A percentile compares a stretch with the other conserved stretches of the same genome.
Conservation (phyloP, 2,329 filamentous ascomycete genomes). For the Coniochaeta sp. region DNA sequence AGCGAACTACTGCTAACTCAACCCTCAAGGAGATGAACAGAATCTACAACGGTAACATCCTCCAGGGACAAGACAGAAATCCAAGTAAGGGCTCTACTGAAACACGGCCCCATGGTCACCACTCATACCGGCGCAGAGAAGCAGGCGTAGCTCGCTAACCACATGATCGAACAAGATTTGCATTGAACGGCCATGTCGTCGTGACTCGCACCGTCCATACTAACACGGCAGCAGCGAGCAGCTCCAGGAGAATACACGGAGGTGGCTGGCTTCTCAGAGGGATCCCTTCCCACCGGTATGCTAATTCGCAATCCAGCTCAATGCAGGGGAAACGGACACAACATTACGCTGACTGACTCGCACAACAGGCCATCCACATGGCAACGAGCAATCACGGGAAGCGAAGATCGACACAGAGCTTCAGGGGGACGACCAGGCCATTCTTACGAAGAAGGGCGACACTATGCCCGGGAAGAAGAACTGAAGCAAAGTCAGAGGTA, state of each 20-base stretch:
- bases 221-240: not conserved
- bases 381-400: constrained; percentile 65
- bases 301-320: constrained; percentile 9
- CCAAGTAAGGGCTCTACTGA: constrained; percentile 46
- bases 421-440: constrained; percentile 58
- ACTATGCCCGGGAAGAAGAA: constrained; percentile 9
- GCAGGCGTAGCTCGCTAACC: constrained; percentile 32
- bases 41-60: constrained; percentile 62
- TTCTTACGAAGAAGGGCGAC: constrained; percentile 50
- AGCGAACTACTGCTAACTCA: constrained; percentile 54
- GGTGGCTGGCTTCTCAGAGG: constrained; percentile 36
- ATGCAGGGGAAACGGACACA: no score
- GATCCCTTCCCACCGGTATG: constrained; percentile 44
- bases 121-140: constrained; percentile 44
- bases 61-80: constrained; percentile 63
- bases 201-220: not conserved
- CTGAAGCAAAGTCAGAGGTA: not conserved
- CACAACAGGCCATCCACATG: constrained; percentile 34
- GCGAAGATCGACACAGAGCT: constrained; percentile 66
- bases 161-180: not conserved
- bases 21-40: constrained; percentile 43
- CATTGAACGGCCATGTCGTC: constrained; percentile 11
- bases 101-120: not conserved
- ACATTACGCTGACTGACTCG: not conserved
- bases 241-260: constrained; percentile 37